Evolutionary conservation across 2,329 filamentous ascomycete genomes (phyloP).

Genomic region (Arthrobotrys sinensis): DNA sequence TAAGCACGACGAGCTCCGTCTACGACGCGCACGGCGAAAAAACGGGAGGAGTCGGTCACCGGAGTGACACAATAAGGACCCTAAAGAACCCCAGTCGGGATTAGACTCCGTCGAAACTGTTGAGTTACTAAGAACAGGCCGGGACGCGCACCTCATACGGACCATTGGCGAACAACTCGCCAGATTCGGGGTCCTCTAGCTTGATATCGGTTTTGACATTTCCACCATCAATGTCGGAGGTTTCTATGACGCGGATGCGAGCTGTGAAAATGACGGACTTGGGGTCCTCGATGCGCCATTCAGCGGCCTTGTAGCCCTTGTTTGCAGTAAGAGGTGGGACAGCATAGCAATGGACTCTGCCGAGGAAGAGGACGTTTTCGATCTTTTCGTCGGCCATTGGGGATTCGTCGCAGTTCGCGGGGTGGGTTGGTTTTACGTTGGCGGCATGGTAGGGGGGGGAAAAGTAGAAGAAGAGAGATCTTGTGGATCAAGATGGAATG

Average conservation of each 20-base stretch:
- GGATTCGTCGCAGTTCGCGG: slow-evolving; percentile 49
- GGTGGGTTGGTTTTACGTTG: slow-evolving; percentile 33
- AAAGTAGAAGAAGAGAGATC: slow-evolving; percentile 33
- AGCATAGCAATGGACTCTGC: slow-evolving; percentile 86
- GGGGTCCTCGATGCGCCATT: slow-evolving; percentile 80
- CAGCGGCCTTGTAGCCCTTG: slow-evolving; percentile 82
- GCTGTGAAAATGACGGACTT: slow-evolving; percentile 85
- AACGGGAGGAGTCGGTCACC: slow-evolving; percentile 83
- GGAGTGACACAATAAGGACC: slow-evolving; percentile 75
- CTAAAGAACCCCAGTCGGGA: slow-evolving; percentile 29
- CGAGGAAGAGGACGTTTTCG: slow-evolving; percentile 86
- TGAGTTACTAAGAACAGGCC: background rate
- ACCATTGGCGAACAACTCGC: slow-evolving; percentile 85
- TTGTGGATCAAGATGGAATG: slow-evolving; percentile 33
- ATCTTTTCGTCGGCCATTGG: slow-evolving; percentile 77
- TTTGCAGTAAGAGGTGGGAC: slow-evolving; percentile 84
- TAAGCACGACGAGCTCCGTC: slow-evolving; percentile 83
- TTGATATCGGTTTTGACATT: slow-evolving; percentile 81
- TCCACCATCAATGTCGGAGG: slow-evolving; percentile 72
- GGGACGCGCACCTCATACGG: slow-evolving; percentile 73
- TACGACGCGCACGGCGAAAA: slow-evolving; percentile 86
- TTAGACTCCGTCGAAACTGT: slow-evolving; percentile 8
- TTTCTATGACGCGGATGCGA: slow-evolving; percentile 83
- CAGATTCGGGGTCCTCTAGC: slow-evolving; percentile 81
- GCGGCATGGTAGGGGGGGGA: slow-evolving; percentile 28